Conservation (phyloP, 169 alveolate species). For the Plasmodium knowlesi region DNA sequence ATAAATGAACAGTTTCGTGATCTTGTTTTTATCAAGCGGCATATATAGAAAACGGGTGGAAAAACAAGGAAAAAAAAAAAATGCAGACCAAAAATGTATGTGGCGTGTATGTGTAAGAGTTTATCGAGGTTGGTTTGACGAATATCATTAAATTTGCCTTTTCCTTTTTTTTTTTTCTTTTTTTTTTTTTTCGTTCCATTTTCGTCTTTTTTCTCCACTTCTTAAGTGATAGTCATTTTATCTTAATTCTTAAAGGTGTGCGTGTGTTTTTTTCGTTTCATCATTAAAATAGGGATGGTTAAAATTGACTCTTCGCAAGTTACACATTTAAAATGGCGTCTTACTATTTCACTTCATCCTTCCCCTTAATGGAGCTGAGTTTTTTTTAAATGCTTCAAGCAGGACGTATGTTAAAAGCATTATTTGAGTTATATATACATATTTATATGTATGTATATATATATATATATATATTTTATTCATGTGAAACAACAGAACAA, state of each 20-base stretch:
- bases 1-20: neutral
- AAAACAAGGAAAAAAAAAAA: neutral
- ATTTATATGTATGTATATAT: neutral
- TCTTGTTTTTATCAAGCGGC: neutral
- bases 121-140: neutral
- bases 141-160: neutral
- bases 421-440: conserved; percentile 9
- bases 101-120: neutral
- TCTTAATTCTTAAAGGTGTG: neutral
- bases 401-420: neutral
- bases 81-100: neutral
- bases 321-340: neutral
- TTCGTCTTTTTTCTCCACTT: neutral
- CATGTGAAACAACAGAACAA: conserved; percentile 19
- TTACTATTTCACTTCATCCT: neutral
- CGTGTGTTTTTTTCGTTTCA: neutral
- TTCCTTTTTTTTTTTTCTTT: neutral
- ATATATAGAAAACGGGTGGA: neutral
- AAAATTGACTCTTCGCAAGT: neutral
- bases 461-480: neutral
- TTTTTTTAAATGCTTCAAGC: neutral
- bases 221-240: neutral
- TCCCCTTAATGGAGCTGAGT: neutral
- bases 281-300: neutral
- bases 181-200: neutral